A percentile compares a stretch with the other conserved stretches of the same genome.
Evolutionary conservation across 1,284 basidiomycete genomes (phyloP).

Genomic region (Moesziomyces sp.): DNA sequence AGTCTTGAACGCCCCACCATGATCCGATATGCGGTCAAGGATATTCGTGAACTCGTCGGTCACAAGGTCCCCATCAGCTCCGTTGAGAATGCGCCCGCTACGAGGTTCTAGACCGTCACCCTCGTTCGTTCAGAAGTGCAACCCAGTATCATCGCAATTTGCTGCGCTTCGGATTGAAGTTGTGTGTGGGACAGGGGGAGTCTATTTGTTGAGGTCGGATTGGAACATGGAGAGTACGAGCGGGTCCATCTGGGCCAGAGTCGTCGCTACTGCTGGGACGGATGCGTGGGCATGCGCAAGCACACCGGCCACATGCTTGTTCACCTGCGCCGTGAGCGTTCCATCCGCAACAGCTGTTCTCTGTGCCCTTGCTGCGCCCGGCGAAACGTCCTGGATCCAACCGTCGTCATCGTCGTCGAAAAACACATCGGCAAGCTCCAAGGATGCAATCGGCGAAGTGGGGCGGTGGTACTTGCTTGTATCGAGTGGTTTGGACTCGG

Average conservation of each 20-base stretch:
- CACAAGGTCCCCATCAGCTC: constrained; percentile 82
- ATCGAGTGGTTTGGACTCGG: constrained; percentile 37
- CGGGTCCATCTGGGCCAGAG: constrained; percentile 54
- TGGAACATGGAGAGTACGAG: constrained; percentile 61
- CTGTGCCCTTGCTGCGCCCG: constrained; percentile 51
- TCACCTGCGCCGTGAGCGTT: constrained; percentile 41
- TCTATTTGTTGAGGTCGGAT: constrained; percentile 40
- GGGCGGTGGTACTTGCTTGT: constrained; percentile 34
- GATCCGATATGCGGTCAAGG: constrained; percentile 87
- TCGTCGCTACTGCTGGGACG: constrained; percentile 29
- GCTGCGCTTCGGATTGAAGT: not conserved
- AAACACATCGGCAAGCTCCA: constrained; percentile 42
- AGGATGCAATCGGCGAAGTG: constrained; percentile 44
- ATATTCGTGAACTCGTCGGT: constrained; percentile 95
- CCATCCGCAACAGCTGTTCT: constrained; percentile 49
- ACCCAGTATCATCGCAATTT: not conserved
- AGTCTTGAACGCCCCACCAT: constrained; percentile 97
- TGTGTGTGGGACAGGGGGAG: no score
- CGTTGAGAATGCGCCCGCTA: constrained; percentile 64
- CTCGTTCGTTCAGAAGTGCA: not conserved
- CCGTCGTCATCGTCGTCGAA: constrained; percentile 41
- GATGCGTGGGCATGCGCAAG: constrained; percentile 46
- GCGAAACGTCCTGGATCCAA: constrained; percentile 59
- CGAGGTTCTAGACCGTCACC: constrained; percentile 51
- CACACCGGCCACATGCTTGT: constrained; percentile 36